Evolutionary conservation across 2,329 filamentous ascomycete species (phyloP), one percentile per base, ranked within the genome.

Genomic region (Shiraia sp.): DNA sequence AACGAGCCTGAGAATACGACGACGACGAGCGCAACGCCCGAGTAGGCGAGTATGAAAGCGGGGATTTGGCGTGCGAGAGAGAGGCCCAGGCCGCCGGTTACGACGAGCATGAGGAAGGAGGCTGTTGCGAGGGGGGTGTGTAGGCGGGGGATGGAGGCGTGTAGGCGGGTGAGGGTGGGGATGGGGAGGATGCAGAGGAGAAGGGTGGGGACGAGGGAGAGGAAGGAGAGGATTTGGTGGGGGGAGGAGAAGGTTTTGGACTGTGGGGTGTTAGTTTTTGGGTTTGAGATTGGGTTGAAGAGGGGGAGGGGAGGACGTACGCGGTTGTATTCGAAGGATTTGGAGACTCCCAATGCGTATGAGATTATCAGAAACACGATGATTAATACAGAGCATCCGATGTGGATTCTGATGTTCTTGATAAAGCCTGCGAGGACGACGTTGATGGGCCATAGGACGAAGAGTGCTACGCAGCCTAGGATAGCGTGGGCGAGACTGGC

Each of bases 171-270:
- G 48, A 62, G 31, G 6, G 47, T 51, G 6, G 34, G 51, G 10
- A 56, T 22, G 10, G 63, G 59, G 14, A 66, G 59, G 28, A 61
- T 4, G 19, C 51, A 42, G 3, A 57, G 40, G 6, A 65, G 41
- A 10, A 65, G 41, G 33, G 66, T 52, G 4, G 63, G 63, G n/a
- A 54, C 32, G n/a, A 69, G 43, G 78, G 91, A 32, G 27, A 75
- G 32, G 30, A 77, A 66, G 16, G 75, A 75, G 38, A 76, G 42
- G 49, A 77, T 68, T 47, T 79, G 76, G 56, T 78, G 76, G 3
- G 70, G 57, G 7, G 74, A 68, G 46, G 52, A 66, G 65, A 71
- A 76, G 40, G 56, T 39, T 42, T 70, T 71, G 28, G 71, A 73
- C 65, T 75, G 51, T 28, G 25, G 16, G 10, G 9, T 2, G 53